Evolutionary conservation across 1,284 basidiomycete genomes (phyloP).

Genomic region (Trametes pubescens): DNA sequence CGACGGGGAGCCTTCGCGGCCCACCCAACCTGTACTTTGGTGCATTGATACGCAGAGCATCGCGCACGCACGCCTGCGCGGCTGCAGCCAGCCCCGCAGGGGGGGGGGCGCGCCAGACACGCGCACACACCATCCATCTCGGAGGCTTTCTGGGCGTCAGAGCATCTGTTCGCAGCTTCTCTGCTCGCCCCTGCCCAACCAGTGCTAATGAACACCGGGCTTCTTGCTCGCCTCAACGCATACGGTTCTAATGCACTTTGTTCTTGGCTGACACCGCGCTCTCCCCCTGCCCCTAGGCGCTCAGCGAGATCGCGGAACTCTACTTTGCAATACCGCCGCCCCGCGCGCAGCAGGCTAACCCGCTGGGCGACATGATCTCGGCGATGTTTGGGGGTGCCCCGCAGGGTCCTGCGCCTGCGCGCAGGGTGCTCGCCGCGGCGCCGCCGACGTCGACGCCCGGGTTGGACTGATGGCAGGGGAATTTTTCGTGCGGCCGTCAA

Average conservation of each 20-base stretch:
- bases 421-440: slow-evolving; percentile 54
- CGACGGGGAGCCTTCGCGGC: background rate
- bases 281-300: slow-evolving; percentile 36
- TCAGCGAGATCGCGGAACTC: slow-evolving; percentile 67
- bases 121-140: slow-evolving; percentile 4
- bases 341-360: slow-evolving; percentile 73
- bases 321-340: slow-evolving; percentile 87
- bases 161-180: slow-evolving; percentile 13
- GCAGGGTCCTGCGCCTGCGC: slow-evolving; percentile 35
- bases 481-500: background rate
- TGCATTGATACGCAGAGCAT: slow-evolving; percentile 21
- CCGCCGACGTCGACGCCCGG: slow-evolving; percentile 42
- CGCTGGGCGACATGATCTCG: slow-evolving; percentile 85
- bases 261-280: slow-evolving; percentile 25
- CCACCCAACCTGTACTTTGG: slow-evolving; percentile 10
- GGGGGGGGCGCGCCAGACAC: background rate
- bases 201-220: slow-evolving; percentile 15
- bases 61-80: slow-evolving; percentile 13
- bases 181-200: slow-evolving; percentile 16
- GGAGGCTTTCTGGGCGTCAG: slow-evolving; percentile 7
- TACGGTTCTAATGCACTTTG: slow-evolving; percentile 25
- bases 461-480: slow-evolving; percentile 44
- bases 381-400: slow-evolving; percentile 72
- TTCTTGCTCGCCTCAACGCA: slow-evolving; percentile 21
- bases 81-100: slow-evolving; percentile 10